Evolutionary conservation across 768 basidiomycete species (phyloP).

Genomic region (Mycena rosella): DNA sequence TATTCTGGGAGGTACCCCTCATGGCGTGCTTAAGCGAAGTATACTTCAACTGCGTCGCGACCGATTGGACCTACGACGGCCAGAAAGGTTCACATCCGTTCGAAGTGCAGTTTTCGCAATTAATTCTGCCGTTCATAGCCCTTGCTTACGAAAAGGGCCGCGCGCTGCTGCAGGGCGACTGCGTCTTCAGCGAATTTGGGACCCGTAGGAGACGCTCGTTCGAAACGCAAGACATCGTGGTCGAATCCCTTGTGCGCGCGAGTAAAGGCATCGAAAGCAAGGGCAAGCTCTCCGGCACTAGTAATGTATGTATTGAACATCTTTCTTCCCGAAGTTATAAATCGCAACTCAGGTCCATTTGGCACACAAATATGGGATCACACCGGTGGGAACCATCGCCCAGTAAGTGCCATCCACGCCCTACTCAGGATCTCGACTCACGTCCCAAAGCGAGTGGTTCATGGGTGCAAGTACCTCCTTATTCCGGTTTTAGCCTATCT

Average conservation of each 20-base stretch:
- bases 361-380: constrained; percentile 78
- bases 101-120: neutral
- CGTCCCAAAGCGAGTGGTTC: constrained; percentile 80
- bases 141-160: constrained; percentile 79
- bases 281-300: constrained; percentile 84
- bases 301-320: constrained; percentile 73
- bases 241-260: constrained; percentile 78
- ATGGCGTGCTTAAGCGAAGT: constrained; percentile 94
- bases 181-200: constrained; percentile 88
- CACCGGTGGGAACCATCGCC: constrained; percentile 85
- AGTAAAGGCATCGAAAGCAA: constrained; percentile 57
- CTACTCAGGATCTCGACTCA: constrained; percentile 29
- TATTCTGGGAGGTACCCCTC: constrained; percentile 96
- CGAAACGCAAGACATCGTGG: constrained; percentile 80
- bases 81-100: constrained; percentile 69
- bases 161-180: constrained; percentile 71
- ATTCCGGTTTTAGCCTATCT: constrained; percentile 8
- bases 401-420: constrained; percentile 66
- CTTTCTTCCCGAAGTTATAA: constrained; percentile 9
- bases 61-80: constrained; percentile 88
- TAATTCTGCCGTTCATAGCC: constrained; percentile 3
- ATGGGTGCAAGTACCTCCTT: constrained; percentile 74
- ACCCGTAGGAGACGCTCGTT: constrained; percentile 85
- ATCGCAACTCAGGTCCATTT: constrained; percentile 74
- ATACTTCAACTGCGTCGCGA: constrained; percentile 82